These are phyloP conservation scores for Parsonsia alboflavescens DNA, from an alignment of 257 asterid species.

Conservation along the genomic window DNA sequence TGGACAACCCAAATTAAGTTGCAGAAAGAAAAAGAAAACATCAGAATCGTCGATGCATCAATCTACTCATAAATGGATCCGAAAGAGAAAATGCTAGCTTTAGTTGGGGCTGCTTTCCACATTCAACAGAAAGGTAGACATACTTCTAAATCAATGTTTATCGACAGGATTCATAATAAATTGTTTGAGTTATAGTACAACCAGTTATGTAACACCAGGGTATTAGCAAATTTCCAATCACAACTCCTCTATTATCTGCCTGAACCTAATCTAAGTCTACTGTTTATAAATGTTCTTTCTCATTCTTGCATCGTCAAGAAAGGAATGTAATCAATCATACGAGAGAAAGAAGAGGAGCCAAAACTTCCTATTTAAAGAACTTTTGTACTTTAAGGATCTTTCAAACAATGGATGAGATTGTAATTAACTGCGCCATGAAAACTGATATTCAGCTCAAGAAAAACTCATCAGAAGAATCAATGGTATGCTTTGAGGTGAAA, in stretches of 20 bases:
- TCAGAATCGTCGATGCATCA: background rate
- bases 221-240: background rate
- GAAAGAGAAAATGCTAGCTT: background rate
- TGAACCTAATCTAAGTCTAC: background rate
- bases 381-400: background rate
- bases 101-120: background rate
- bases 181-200: background rate
- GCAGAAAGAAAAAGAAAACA: background rate
- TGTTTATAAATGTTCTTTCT: background rate
- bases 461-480: constrained; percentile 11
- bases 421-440: constrained; percentile 1
- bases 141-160: background rate
- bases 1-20: background rate
- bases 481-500: constrained; percentile 68
- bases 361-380: background rate
- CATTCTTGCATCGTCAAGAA: background rate
- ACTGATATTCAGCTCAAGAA: constrained; percentile 1
- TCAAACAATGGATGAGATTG: background rate
- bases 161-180: background rate
- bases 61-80: background rate
- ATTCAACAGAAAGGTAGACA: background rate
- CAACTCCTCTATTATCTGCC: constrained; percentile 4
- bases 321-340: background rate
- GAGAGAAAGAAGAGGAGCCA: background rate
- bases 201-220: constrained; percentile 1